Evolutionary conservation across 176 grass and related monocot genomes (phyloP).

Genomic region (Saccharum officinarum): DNA sequence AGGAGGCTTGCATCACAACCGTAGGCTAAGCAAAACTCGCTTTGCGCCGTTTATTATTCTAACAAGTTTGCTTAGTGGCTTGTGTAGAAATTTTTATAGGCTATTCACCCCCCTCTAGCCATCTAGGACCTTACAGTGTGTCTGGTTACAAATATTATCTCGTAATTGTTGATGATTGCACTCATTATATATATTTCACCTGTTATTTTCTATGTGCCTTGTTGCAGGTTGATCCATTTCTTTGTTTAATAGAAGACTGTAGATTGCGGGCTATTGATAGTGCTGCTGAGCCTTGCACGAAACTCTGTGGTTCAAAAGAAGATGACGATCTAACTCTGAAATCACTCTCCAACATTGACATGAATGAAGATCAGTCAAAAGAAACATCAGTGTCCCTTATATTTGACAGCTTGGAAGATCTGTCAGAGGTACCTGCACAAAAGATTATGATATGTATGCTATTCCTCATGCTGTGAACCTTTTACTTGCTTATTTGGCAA

Average conservation of each 20-base stretch:
- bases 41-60: too few relatives aligned
- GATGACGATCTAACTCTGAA: constrained; percentile 75
- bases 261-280: constrained; percentile 65
- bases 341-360: constrained; percentile 60
- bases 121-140: too few relatives aligned
- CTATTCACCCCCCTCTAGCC: too few relatives aligned
- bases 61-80: too few relatives aligned
- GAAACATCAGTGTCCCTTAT: constrained; percentile 74
- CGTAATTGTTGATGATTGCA: too few relatives aligned
- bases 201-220: constrained; percentile 4
- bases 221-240: constrained; percentile 82
- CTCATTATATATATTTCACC: not conserved
- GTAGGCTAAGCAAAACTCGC: too few relatives aligned
- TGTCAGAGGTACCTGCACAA: constrained; percentile 61
- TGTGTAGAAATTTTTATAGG: too few relatives aligned
- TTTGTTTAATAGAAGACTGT: constrained; percentile 80
- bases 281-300: constrained; percentile 30
- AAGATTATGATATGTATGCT: not conserved
- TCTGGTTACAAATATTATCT: too few relatives aligned
- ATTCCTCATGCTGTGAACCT: not conserved
- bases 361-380: constrained; percentile 65
- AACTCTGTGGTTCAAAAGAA: constrained; percentile 74
- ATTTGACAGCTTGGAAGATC: constrained; percentile 58
- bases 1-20: too few relatives aligned
- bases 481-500: constrained; percentile 1